phyloP scores from a whole-genome alignment of 176 grass and related monocot genomes.

The Chrysopogon serrulatus region DNA sequence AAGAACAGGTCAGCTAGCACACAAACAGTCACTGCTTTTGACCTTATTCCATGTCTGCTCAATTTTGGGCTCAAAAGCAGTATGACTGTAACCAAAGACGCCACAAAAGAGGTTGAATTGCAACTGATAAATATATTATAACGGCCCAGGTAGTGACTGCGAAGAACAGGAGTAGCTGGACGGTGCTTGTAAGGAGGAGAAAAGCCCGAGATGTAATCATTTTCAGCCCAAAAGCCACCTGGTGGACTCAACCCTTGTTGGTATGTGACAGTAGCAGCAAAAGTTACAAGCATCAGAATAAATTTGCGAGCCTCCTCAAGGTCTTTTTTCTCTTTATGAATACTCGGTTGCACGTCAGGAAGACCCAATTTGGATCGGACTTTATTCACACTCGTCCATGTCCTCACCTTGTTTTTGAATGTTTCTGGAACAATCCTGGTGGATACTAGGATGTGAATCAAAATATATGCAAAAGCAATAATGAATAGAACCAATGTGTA shows the following conservation, averaged over 20 bases:
- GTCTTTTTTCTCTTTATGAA: not conserved
- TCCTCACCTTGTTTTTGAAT: not conserved
- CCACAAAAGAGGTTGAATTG: constrained; percentile 41
- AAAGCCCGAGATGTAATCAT: not conserved
- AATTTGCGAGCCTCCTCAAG: constrained; percentile 37
- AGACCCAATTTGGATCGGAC: not conserved
- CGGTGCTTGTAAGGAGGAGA: not conserved
- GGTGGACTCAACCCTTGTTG: constrained; percentile 48
- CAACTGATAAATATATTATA: constrained; percentile 27
- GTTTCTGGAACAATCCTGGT: not conserved
- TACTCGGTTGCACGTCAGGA: not conserved
- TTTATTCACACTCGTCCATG: fast-evolving
- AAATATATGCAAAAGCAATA: constrained; percentile 18
- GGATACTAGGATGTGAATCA: constrained; percentile 29
- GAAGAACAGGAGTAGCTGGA: constrained; percentile 48
- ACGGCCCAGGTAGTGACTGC: not conserved
- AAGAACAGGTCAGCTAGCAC: constrained; percentile 21
- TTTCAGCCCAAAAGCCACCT: constrained; percentile 54
- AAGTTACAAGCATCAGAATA: constrained; percentile 40
- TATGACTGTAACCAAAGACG: constrained; percentile 47
- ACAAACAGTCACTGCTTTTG: constrained; percentile 24
- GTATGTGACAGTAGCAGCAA: constrained; percentile 50
- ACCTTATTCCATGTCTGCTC: constrained; percentile 37
- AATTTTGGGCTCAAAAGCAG: constrained; percentile 31
- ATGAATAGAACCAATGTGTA: constrained; percentile 33